Evolutionary conservation across 164 flowering plant species (phyloP).

Genomic region (Chimonanthus praecox): DNA sequence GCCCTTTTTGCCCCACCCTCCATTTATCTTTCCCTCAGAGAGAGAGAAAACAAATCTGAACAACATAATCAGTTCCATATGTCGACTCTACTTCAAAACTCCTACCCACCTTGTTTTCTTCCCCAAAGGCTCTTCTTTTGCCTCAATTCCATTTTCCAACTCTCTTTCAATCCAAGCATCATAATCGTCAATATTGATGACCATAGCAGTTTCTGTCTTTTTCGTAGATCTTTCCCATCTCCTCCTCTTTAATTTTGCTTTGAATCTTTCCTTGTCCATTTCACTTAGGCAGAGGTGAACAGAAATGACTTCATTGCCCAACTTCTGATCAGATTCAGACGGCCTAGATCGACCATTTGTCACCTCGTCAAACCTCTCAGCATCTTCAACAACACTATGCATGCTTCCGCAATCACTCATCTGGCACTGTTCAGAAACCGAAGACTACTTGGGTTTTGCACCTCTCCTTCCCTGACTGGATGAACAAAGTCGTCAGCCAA

Average conservation of each 20-base stretch:
- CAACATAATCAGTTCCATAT: not conserved
- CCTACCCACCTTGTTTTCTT: constrained; percentile 23
- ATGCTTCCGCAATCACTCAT: constrained; percentile 35
- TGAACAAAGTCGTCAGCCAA: not conserved
- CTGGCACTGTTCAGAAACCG: constrained; percentile 17
- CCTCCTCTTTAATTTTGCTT: constrained; percentile 32
- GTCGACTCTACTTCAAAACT: not conserved
- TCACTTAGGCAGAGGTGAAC: constrained; percentile 12
- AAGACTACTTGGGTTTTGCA: constrained; percentile 6
- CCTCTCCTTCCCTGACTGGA: constrained; percentile 8
- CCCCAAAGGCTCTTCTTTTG: constrained; percentile 17
- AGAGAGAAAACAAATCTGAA: not conserved
- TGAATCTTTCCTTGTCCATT: constrained; percentile 29
- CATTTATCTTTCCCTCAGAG: not conserved
- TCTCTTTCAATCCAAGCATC: constrained; percentile 48
- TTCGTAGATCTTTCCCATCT: constrained; percentile 14
- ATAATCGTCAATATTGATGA: constrained; percentile 13
- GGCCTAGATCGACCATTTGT: constrained; percentile 11
- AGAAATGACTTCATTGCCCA: constrained; percentile 16
- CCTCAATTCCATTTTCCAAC: constrained; percentile 41
- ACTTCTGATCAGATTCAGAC: constrained; percentile 8
- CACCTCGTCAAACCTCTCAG: constrained; percentile 18
- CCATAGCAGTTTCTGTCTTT: constrained; percentile 7
- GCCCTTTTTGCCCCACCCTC: not conserved
- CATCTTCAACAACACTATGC: constrained; percentile 36